Conservation (phyloP, 208 protist species). For the Wallacemonas sp. region DNA sequence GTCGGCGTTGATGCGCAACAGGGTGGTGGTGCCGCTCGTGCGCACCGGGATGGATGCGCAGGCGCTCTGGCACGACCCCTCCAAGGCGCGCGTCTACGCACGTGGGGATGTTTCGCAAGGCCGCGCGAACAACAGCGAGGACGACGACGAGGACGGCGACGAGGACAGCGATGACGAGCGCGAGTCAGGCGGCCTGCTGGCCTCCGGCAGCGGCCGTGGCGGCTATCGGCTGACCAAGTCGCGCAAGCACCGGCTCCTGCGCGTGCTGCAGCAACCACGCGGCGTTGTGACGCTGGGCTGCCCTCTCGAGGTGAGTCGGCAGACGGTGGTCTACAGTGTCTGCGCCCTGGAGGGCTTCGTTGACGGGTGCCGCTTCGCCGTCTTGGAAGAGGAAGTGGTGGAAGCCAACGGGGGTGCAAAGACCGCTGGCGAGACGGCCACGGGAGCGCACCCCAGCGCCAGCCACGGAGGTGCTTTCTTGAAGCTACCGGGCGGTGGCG, state of each 20-base stretch:
- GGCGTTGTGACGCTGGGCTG: constrained; percentile 59
- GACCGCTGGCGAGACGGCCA: neutral
- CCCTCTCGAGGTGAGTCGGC: constrained; percentile 66
- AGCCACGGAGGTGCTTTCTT: constrained; percentile 21
- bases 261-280: constrained; percentile 2
- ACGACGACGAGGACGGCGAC: constrained; percentile 16
- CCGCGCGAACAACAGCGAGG: constrained; percentile 7
- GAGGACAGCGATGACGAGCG: constrained; percentile 16
- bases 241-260: neutral
- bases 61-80: constrained; percentile 4
- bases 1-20: constrained; percentile 74
- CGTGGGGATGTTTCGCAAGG: no score
- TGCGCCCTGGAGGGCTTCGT: constrained; percentile 73
- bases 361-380: constrained; percentile 56
- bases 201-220: neutral
- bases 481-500: constrained; percentile 3
- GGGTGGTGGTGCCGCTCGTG: constrained; percentile 65
- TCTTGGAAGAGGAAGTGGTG: constrained; percentile 71
- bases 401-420: constrained; percentile 24
- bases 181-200: constrained; percentile 12
- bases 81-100: no score
- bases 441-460: constrained; percentile 1
- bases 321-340: constrained; percentile 67
- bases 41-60: constrained; percentile 13
- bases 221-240: neutral